phyloP scores from a whole-genome alignment of 352 stramenopile genomes.

The Plasmopara halstedii region DNA sequence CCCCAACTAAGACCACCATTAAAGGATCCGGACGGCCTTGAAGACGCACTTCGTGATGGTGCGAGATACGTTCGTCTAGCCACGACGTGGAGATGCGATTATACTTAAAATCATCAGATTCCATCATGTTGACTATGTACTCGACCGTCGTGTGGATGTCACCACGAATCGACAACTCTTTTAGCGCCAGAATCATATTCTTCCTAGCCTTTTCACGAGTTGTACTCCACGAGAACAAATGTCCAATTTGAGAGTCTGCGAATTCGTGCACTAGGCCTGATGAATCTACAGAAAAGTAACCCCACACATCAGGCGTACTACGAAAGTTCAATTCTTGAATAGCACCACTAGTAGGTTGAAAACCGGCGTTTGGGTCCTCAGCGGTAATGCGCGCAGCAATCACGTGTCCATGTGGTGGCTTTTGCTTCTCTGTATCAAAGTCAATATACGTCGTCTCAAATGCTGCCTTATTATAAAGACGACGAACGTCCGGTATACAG shows the following conservation, averaged over 20 bases:
- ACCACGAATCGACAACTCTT: slow-evolving; percentile 98
- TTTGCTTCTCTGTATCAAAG: slow-evolving; percentile 88
- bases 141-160: slow-evolving; percentile 99
- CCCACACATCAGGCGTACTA: slow-evolving; percentile 98
- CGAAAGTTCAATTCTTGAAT: slow-evolving; percentile 99
- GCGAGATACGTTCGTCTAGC: slow-evolving; percentile 96
- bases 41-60: slow-evolving; percentile 86
- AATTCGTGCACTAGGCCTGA: slow-evolving; percentile 99
- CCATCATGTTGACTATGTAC: slow-evolving; percentile 99
- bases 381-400: slow-evolving; percentile 99
- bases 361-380: slow-evolving; percentile 98
- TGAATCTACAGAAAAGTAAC: slow-evolving; percentile 99
- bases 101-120: slow-evolving; percentile 97
- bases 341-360: slow-evolving; percentile 96
- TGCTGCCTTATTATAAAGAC: slow-evolving; percentile 94
- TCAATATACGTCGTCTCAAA: slow-evolving; percentile 92
- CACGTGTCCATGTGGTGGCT: slow-evolving; percentile 89
- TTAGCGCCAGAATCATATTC: slow-evolving; percentile 97
- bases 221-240: slow-evolving; percentile 97
- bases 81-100: slow-evolving; percentile 99
- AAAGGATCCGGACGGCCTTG: slow-evolving; percentile 78
- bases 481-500: slow-evolving; percentile 97
- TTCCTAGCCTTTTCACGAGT: slow-evolving; percentile 96
- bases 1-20: slow-evolving; percentile 85
- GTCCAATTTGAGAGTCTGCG: slow-evolving; percentile 99